Base-by-base conservation (phyloP, 371 early-diverging fungal genomes). In the Coemansia sp. region DNA sequence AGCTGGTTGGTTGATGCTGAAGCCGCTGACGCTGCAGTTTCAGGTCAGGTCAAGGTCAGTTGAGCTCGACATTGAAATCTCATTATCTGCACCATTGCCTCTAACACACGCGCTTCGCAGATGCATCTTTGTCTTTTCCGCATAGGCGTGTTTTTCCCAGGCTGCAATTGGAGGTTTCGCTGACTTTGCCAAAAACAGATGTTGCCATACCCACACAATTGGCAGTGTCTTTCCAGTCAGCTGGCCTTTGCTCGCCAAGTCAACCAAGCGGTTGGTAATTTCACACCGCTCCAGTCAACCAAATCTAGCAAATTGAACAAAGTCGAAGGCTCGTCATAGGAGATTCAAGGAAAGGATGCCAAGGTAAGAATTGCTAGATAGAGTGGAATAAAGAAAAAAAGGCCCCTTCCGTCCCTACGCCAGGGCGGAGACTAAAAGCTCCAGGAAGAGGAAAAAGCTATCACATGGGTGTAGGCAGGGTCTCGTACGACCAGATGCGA, bases 401-500 rank as follows among this genome's bases (percentile, higher is more conserved):
- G 5, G 11, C 9, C 53, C 53, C 53, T 2, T 16, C 48, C 16
- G 18, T 48, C 53, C 53, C 44, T 16, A 44, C 44, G 44, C 44
- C n/a, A 44, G 44, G 44, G 59, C 20, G 26, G 16, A 53, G 2
- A 39, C 21, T 12, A 51, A 51, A 30, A 64, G 23, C 23, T 33
- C 3, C 26, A 37, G 44, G 25, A 9, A 42, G 40, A 30, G 26
- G 3, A 40, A 52, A 37, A 3, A 23, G 39, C 9, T 7, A 21
- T 25, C 50, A 71, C 63, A 71, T 71, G 6, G 62, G 67, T 5
- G 59, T 25, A 56, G 59, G n/a, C 20, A 40, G 23, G 33, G 33
- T 37, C 18, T 50, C 16, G 20, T 25, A 55, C 14, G 55, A 51
- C 11, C 21, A 51, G 23, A 18, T 9, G 52, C 12, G 40, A 25